Conservation (phyloP, 768 basidiomycete species). For the Rhodotorula babjevae region DNA sequence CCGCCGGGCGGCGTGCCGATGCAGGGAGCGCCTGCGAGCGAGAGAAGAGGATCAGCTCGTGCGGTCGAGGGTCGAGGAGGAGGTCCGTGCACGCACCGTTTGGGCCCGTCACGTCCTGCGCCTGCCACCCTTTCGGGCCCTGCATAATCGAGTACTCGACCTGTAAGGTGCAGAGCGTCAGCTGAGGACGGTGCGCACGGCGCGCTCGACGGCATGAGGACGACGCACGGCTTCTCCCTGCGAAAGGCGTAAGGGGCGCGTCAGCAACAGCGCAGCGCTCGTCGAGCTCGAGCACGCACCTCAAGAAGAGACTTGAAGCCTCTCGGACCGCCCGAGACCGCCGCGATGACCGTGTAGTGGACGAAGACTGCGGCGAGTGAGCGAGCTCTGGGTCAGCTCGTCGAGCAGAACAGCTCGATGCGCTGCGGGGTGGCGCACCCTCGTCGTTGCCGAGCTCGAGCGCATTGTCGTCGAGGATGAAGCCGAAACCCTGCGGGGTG, state of each 20-base stretch:
- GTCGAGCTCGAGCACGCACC: background rate
- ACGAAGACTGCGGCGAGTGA: conserved; percentile 18
- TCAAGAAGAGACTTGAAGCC: conserved; percentile 26
- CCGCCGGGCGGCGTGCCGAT: conserved; percentile 16
- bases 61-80: no score
- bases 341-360: conserved; percentile 26
- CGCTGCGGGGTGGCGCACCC: conserved; percentile 1
- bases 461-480: conserved; percentile 21
- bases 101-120: conserved; percentile 28
- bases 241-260: no score
- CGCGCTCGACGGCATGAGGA: no score
- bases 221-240: conserved; percentile 18
- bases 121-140: conserved; percentile 32
- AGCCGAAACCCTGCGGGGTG: conserved; percentile 26
- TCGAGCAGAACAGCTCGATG: background rate
- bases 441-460: conserved; percentile 18
- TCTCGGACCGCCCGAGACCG: conserved; percentile 8
- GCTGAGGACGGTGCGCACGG: no score
- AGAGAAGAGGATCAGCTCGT: background rate
- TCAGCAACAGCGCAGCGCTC: background rate
- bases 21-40: conserved; percentile 20
- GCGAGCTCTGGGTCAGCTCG: background rate
- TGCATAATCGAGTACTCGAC: conserved; percentile 20
- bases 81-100: background rate
- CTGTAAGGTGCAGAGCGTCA: background rate